phyloP scores from a whole-genome alignment of 140 eudicot genomes.

The Anethum foeniculum region DNA sequence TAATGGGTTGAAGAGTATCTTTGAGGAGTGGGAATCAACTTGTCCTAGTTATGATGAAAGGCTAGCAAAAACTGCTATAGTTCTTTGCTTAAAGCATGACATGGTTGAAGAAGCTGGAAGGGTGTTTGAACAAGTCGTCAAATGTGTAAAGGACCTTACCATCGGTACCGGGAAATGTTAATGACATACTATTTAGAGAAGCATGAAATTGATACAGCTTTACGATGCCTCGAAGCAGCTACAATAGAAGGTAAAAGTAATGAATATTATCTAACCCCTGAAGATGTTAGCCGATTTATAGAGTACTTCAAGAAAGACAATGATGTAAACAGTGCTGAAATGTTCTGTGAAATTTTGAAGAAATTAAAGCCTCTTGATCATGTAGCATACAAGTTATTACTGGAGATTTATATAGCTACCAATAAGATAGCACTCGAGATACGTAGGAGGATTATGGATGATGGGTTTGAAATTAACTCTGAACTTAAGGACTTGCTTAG shows the following conservation, averaged over 20 bases:
- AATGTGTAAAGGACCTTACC: constrained; percentile 36
- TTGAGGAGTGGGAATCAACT: constrained; percentile 63
- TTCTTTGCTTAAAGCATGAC: constrained; percentile 33
- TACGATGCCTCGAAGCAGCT: constrained; percentile 46
- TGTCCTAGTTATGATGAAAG: constrained; percentile 44
- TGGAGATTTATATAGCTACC: not conserved
- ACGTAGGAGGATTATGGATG: not conserved
- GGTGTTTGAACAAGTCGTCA: constrained; percentile 29
- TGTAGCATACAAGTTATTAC: not conserved
- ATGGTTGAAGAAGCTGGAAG: constrained; percentile 60
- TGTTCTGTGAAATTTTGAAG: not conserved
- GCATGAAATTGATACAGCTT: constrained; percentile 35
- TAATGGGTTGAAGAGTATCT: constrained; percentile 38
- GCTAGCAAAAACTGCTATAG: constrained; percentile 34
- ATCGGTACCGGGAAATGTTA: constrained; percentile 32
- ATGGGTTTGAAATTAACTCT: not conserved
- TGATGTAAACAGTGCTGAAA: constrained; percentile 53
- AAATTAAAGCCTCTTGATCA: not conserved
- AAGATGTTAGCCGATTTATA: constrained; percentile 26
- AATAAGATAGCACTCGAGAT: not conserved
- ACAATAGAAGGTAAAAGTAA: constrained; percentile 17
- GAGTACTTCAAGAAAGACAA: constrained; percentile 34
- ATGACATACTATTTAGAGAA: constrained; percentile 30
- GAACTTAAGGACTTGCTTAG: not conserved
- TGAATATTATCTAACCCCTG: constrained; percentile 29